Percentiles rank a stretch among this genome's conserved stretches.
Conservation (phyloP, 768 basidiomycete species). For the Russula sp. region DNA sequence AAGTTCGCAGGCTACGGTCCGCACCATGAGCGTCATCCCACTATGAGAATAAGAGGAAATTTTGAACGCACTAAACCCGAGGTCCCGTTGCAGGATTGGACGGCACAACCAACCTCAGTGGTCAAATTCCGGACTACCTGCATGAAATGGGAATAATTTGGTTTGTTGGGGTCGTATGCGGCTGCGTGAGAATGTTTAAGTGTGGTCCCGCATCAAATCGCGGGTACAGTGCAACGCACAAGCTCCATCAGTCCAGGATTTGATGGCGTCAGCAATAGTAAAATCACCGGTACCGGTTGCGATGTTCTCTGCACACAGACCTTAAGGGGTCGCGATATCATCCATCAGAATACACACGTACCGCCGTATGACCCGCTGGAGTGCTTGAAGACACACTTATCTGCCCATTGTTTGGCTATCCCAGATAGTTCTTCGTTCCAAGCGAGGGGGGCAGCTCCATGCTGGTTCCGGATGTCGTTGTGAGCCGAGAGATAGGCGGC, state of each 20-base stretch:
- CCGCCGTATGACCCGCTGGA: conserved; percentile 63
- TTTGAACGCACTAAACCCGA: conserved; percentile 40
- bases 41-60: not conserved
- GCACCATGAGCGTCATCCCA: not conserved
- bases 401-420: conserved; percentile 68
- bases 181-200: conserved; percentile 32
- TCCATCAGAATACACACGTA: conserved; percentile 25
- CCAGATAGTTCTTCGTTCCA: conserved; percentile 58
- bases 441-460: conserved; percentile 56
- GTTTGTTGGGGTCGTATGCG: conserved; percentile 51
- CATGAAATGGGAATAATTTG: conserved; percentile 24
- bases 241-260: conserved; percentile 63
- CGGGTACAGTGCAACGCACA: conserved; percentile 37
- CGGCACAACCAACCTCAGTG: conserved; percentile 59
- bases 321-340: not conserved
- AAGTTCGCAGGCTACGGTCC: conserved; percentile 44
- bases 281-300: conserved; percentile 65
- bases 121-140: conserved; percentile 72
- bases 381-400: conserved; percentile 62
- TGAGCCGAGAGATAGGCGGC: conserved; percentile 30
- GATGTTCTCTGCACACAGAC: conserved; percentile 51
- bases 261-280: conserved; percentile 44
- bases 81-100: conserved; percentile 40
- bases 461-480: conserved; percentile 44
- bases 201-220: not conserved